A percentile compares a stretch with the other conserved stretches of the same genome.
These are phyloP conservation scores for Gypsophila paniculata DNA, from an alignment of 179 eudicot genomes.

Conservation along the genomic window DNA sequence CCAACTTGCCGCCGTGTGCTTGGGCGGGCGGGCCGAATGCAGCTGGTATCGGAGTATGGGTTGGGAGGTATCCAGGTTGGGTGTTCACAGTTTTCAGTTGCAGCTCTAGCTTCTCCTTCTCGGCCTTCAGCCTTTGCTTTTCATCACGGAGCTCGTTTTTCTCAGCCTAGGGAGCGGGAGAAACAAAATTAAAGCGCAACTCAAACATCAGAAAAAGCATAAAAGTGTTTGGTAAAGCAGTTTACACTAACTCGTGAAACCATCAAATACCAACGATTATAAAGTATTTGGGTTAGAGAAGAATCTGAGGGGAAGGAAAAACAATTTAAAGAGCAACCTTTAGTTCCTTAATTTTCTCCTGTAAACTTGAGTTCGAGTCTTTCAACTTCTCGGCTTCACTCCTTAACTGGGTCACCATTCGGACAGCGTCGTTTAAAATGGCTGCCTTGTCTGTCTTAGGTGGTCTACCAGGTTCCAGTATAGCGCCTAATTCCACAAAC, in stretches of 20 bases:
- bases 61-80: slow-evolving; percentile 52
- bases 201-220: too few relatives aligned
- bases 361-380: slow-evolving; percentile 66
- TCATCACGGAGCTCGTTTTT: slow-evolving; percentile 84
- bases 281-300: too few relatives aligned
- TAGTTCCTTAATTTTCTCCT: slow-evolving; percentile 77
- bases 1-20: slow-evolving; percentile 58
- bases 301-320: not conserved
- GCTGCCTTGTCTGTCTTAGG: slow-evolving; percentile 86
- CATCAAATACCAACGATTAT: too few relatives aligned
- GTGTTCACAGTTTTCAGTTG: slow-evolving; percentile 53
- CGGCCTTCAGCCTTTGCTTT: slow-evolving; percentile 73
- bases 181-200: not conserved
- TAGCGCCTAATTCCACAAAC: slow-evolving; percentile 68
- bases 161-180: slow-evolving; percentile 43
- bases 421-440: slow-evolving; percentile 75
- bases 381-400: slow-evolving; percentile 82
- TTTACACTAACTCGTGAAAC: too few relatives aligned
- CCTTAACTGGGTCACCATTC: slow-evolving; percentile 73
- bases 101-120: slow-evolving; percentile 78
- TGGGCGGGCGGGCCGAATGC: slow-evolving; percentile 55
- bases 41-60: slow-evolving; percentile 53
- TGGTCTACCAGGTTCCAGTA: slow-evolving; percentile 83
- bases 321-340: slow-evolving; percentile 37
- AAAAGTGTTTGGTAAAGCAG: too few relatives aligned